These are phyloP conservation scores for Diaporthe eres DNA, from an alignment of 2,329 filamentous ascomycete species.

Conservation along the genomic window DNA sequence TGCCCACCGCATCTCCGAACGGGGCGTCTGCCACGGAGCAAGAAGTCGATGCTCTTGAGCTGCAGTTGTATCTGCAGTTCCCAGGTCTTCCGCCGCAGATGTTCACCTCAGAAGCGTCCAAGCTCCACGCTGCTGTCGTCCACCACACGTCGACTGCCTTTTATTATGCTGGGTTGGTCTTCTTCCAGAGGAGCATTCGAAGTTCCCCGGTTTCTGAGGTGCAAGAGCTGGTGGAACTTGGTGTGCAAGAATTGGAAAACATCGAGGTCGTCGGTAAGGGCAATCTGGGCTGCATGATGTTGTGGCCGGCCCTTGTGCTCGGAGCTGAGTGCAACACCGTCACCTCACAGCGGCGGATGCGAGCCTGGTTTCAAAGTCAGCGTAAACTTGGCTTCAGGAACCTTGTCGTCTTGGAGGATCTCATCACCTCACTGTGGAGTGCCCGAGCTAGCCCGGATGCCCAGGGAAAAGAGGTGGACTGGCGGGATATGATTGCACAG, in stretches of 20 bases:
- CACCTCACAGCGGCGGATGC: slow-evolving; percentile 49
- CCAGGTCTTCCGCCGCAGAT: background rate
- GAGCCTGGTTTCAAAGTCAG: slow-evolving; percentile 50
- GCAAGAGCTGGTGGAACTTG: slow-evolving; percentile 17
- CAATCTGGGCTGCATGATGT: slow-evolving; percentile 50
- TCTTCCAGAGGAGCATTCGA: slow-evolving; percentile 18
- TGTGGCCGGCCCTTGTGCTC: slow-evolving; percentile 54
- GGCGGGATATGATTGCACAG: slow-evolving; percentile 21
- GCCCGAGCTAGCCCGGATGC: background rate
- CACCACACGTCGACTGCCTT: slow-evolving; percentile 9
- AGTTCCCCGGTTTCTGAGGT: background rate
- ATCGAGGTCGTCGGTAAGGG: background rate
- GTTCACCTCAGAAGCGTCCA: background rate
- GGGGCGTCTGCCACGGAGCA: background rate
- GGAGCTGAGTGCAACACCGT: slow-evolving; percentile 51
- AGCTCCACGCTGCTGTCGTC: background rate
- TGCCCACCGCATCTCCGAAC: background rate
- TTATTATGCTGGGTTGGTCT: slow-evolving; percentile 18
- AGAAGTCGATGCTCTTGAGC: slow-evolving; percentile 1
- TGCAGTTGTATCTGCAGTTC: slow-evolving; percentile 27
- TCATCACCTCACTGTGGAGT: slow-evolving; percentile 23
- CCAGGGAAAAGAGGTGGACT: background rate
- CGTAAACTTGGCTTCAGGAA: slow-evolving; percentile 53
- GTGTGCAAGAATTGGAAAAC: slow-evolving; percentile 11
- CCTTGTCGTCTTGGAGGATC: slow-evolving; percentile 49